These are phyloP conservation scores for Neurospora cerealis DNA, from an alignment of 495 filamentous ascomycete genomes.

Conservation along the genomic window DNA sequence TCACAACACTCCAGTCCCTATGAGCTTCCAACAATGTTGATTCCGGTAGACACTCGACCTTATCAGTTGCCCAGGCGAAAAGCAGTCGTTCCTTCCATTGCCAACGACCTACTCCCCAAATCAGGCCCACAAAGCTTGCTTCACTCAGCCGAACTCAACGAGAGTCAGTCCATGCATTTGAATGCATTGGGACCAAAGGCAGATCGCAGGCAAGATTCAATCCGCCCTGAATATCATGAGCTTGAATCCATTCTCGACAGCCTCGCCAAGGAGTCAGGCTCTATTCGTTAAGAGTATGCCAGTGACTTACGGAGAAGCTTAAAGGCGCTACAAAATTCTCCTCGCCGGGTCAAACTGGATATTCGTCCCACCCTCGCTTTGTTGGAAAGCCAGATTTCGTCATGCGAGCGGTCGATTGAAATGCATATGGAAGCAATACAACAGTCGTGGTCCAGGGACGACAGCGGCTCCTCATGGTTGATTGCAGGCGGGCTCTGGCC, in stretches of 20 bases:
- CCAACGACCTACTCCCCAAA: background rate
- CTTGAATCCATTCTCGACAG: background rate
- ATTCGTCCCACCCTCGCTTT: background rate
- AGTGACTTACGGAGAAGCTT: slow-evolving; percentile 11
- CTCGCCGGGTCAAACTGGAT: slow-evolving; percentile 1
- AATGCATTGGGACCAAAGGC: background rate
- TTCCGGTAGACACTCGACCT: background rate
- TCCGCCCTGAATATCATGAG: background rate
- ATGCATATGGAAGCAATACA: slow-evolving; percentile 8
- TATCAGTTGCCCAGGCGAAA: background rate
- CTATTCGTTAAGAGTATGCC: slow-evolving; percentile 4
- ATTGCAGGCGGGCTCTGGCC: slow-evolving; percentile 42
- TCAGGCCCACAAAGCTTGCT: background rate
- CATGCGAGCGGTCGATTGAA: slow-evolving; percentile 11
- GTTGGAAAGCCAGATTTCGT: slow-evolving; percentile 1
- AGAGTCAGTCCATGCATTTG: background rate
- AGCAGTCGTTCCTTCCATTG: background rate
- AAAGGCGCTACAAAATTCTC: slow-evolving; percentile 9
- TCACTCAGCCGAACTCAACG: background rate
- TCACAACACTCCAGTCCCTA: background rate
- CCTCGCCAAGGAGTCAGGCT: background rate
- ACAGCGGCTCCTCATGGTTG: slow-evolving; percentile 37
- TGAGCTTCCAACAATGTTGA: background rate
- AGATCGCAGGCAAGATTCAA: background rate
- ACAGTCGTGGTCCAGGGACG: slow-evolving; percentile 11